Percentiles rank a stretch among this genome's conserved stretches.
Evolutionary conservation across 352 stramenopile genomes (phyloP).

Genomic region (Pythium chondricola): DNA sequence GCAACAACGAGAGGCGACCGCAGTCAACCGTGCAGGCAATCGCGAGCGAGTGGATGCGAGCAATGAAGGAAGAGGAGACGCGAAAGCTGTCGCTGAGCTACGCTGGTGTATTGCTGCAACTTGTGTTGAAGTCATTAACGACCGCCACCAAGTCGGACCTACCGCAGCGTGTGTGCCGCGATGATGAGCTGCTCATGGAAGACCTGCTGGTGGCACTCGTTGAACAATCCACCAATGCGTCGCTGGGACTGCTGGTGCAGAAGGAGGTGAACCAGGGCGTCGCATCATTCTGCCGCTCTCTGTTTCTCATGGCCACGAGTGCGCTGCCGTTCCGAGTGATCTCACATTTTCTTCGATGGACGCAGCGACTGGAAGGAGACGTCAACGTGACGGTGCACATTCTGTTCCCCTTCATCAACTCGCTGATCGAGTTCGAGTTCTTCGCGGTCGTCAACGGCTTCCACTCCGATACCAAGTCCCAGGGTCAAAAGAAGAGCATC

Average conservation of each 20-base stretch:
- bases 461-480: neutral
- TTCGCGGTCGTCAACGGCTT: slow-evolving; percentile 60
- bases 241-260: slow-evolving; percentile 37
- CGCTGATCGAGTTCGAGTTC: slow-evolving; percentile 64
- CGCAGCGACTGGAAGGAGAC: slow-evolving; percentile 31
- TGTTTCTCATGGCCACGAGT: slow-evolving; percentile 53
- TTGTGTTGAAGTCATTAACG: slow-evolving; percentile 65
- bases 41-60: slow-evolving; percentile 43
- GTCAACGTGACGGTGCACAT: slow-evolving; percentile 55
- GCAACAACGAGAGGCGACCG: neutral
- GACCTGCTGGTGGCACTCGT: slow-evolving; percentile 38
- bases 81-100: slow-evolving; percentile 39
- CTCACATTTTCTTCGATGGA: slow-evolving; percentile 32
- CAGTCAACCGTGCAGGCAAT: slow-evolving; percentile 36
- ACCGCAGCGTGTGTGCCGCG: slow-evolving; percentile 6
- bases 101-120: slow-evolving; percentile 47
- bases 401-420: slow-evolving; percentile 58
- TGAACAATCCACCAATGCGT: slow-evolving; percentile 21
- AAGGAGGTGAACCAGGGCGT: slow-evolving; percentile 69
- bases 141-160: neutral
- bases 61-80: slow-evolving; percentile 22
- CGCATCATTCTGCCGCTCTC: slow-evolving; percentile 39
- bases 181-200: slow-evolving; percentile 40
- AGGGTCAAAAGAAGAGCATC: neutral
- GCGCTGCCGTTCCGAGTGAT: slow-evolving; percentile 37